phyloP scores from a whole-genome alignment of 2,329 filamentous ascomycete species.

The Alternaria infectoria region DNA sequence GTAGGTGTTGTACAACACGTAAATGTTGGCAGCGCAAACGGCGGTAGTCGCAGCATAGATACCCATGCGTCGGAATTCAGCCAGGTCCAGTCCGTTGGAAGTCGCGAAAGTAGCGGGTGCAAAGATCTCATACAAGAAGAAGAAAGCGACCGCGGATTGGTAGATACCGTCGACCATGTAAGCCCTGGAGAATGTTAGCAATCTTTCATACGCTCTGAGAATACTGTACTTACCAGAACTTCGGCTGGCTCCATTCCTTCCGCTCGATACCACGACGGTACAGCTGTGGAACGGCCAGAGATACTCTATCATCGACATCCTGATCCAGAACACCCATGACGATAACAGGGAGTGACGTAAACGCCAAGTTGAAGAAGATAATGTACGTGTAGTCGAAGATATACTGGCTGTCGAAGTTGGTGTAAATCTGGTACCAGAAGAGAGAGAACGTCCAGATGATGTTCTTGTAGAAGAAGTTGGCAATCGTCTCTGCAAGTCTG shows the following conservation, averaged over 20 bases:
- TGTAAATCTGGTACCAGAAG: slow-evolving; percentile 97
- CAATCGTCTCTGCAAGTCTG: slow-evolving; percentile 87
- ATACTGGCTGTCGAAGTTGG: slow-evolving; percentile 95
- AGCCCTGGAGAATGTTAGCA: slow-evolving; percentile 51
- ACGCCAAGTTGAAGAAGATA: slow-evolving; percentile 92
- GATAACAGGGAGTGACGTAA: slow-evolving; percentile 92
- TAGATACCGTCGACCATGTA: slow-evolving; percentile 97
- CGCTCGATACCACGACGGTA: slow-evolving; percentile 96
- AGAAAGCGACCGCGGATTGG: slow-evolving; percentile 93
- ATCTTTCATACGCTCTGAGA: not conserved
- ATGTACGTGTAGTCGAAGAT: slow-evolving; percentile 99
- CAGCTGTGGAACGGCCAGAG: slow-evolving; percentile 90
- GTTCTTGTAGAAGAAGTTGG: slow-evolving; percentile 99
- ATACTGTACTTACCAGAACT: slow-evolving; percentile 80
- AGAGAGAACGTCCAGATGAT: slow-evolving; percentile 96
- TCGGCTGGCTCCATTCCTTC: slow-evolving; percentile 91
- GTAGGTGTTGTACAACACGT: slow-evolving; percentile 95
- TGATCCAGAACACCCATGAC: slow-evolving; percentile 97
- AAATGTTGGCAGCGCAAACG: slow-evolving; percentile 88
- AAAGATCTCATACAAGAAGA: slow-evolving; percentile 86
- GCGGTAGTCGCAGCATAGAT: slow-evolving; percentile 84
- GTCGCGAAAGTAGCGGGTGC: slow-evolving; percentile 71
- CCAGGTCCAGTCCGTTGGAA: slow-evolving; percentile 74
- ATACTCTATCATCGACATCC: slow-evolving; percentile 93
- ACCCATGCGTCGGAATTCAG: slow-evolving; percentile 83